Percentiles rank a stretch among this genome's conserved stretches.
Evolutionary conservation across 306 rosid species (phyloP).

Genomic region (Cicer bijugum): DNA sequence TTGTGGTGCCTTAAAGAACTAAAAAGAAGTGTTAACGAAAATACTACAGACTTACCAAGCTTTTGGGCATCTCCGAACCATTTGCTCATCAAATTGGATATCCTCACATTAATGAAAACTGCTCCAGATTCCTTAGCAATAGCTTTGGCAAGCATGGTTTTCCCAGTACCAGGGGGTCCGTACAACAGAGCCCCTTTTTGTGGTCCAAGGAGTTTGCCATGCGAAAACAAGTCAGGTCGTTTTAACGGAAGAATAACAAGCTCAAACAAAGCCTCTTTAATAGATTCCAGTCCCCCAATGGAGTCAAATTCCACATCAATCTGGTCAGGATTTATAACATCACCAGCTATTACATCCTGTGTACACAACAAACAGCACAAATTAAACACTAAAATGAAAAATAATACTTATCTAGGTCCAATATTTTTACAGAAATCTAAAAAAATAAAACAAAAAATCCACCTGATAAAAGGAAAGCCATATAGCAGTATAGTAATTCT

Average conservation of each 20-base stretch:
- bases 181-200: conserved; percentile 89
- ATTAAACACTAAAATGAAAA: conserved; percentile 1
- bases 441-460: not conserved
- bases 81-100: conserved; percentile 98
- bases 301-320: conserved; percentile 85
- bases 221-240: conserved; percentile 78
- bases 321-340: conserved; percentile 94
- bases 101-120: conserved; percentile 88
- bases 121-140: conserved; percentile 97
- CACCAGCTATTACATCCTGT: conserved; percentile 98
- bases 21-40: conserved; percentile 8
- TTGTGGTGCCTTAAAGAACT: conserved; percentile 15
- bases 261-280: conserved; percentile 83
- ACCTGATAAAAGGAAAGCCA: not conserved
- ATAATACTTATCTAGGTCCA: conserved; percentile 6
- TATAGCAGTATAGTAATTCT: conserved; percentile 3
- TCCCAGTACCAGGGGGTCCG: conserved; percentile 99
- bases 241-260: conserved; percentile 86
- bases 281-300: conserved; percentile 85
- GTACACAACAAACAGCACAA: conserved; percentile 39
- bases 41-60: conserved; percentile 69
- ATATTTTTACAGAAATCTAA: not conserved
- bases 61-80: conserved; percentile 99
- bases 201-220: conserved; percentile 92
- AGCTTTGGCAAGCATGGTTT: conserved; percentile 99